Percentiles rank a stretch among this genome's conserved stretches.
phyloP scores from a whole-genome alignment of 2,329 filamentous ascomycete genomes.

The Cordyceps militaris region DNA sequence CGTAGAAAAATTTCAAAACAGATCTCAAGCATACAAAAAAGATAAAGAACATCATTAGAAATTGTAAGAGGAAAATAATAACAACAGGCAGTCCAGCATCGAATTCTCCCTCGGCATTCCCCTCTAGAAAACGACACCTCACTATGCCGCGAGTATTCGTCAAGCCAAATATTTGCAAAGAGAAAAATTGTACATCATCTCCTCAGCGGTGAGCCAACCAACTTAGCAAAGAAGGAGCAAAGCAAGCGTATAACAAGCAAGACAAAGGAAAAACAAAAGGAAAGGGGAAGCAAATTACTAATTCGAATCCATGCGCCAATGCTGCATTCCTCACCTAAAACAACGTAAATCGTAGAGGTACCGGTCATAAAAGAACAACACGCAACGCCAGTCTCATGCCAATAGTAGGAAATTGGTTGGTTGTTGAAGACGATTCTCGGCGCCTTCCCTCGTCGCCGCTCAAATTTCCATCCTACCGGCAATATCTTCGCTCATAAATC shows the following conservation, averaged over 20 bases:
- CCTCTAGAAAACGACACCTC: not conserved
- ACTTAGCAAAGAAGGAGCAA: not conserved
- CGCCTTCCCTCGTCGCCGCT: conserved; percentile 5
- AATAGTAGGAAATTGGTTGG: not conserved
- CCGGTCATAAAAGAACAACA: not conserved
- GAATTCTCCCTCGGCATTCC: not conserved
- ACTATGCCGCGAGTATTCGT: not conserved
- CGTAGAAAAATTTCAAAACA: no score
- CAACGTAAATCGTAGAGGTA: not conserved
- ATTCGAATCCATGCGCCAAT: not conserved
- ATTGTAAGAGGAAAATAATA: not conserved
- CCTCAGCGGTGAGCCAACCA: not conserved
- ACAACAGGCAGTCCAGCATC: not conserved
- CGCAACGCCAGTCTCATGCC: not conserved
- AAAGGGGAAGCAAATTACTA: not conserved
- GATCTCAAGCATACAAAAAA: not conserved
- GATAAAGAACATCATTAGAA: not conserved
- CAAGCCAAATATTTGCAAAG: not conserved
- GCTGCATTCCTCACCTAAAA: not conserved
- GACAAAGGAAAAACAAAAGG: not conserved
- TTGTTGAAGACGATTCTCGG: not conserved
- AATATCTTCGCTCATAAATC: conserved; percentile 57
- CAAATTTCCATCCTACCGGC: conserved; percentile 57
- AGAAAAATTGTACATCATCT: not conserved
- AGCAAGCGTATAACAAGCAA: not conserved